A percentile compares a stretch with the other conserved stretches of the same genome.
Conservation (phyloP, 1,284 basidiomycete genomes). For the Tylopilus sp. region DNA sequence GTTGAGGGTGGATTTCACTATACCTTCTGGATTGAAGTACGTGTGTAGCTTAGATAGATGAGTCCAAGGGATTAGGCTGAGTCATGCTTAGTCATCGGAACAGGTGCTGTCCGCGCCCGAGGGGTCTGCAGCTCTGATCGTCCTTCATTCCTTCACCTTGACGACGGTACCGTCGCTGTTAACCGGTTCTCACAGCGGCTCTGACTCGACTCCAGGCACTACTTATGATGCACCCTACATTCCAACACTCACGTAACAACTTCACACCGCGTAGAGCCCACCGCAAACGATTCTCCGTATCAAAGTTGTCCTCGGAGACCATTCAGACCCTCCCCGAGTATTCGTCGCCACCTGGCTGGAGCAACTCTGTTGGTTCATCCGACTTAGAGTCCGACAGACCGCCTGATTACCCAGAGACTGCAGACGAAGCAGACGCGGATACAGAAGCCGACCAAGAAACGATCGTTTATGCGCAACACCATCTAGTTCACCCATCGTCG, state of each 20-base stretch:
- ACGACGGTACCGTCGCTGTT: conserved; percentile 3
- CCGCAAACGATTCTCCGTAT: conserved; percentile 52
- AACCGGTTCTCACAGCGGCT: conserved; percentile 8
- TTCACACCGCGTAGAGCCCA: conserved; percentile 39
- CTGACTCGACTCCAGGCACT: conserved; percentile 1
- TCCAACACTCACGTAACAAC: conserved; percentile 14
- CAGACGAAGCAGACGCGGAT: conserved; percentile 72
- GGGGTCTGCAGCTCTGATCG: background rate
- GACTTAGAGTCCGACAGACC: conserved; percentile 51
- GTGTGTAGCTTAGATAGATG: background rate
- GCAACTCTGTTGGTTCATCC: conserved; percentile 8
- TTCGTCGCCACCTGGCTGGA: conserved; percentile 39
- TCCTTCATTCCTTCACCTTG: conserved; percentile 3
- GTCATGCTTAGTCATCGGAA: conserved; percentile 27
- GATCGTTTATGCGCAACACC: conserved; percentile 32
- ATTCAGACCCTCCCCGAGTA: conserved; percentile 66
- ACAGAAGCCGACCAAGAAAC: conserved; percentile 38
- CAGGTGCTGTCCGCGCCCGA: background rate
- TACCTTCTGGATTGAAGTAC: background rate
- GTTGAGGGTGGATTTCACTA: background rate
- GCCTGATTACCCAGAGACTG: conserved; percentile 71
- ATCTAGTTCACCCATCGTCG: conserved; percentile 16
- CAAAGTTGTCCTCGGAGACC: conserved; percentile 66
- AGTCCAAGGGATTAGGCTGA: background rate
- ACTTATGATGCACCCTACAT: conserved; percentile 15